Evolutionary conservation across 2,329 filamentous ascomycete genomes (phyloP), one percentile per base, ranked within the genome.

Genomic region (Calycina marina): DNA sequence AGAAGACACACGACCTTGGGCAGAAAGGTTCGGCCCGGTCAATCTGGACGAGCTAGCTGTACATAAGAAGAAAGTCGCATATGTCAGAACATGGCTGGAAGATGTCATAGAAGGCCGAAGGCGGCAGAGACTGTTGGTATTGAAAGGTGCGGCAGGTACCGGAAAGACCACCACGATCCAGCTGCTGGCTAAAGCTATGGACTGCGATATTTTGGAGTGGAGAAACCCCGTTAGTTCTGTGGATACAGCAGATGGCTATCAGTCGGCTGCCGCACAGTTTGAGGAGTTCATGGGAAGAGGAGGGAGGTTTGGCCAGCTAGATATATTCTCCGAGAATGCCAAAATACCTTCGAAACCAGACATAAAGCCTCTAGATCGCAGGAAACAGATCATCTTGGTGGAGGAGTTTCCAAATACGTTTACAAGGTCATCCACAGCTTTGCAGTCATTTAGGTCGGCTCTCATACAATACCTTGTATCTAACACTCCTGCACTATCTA

Each of bases 81-180:
- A 96, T 56, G 86, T 96, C 28, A 71, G 75, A 37, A 65, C 60
- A 37, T 96, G 90, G 86, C 60, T 98, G 18, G 72, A 80, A 26
- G 71, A 77, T 49, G 81, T 84, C 12, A 68, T 84, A 40, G 54
- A 57, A 15, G 80, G 82, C 11, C 61, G 62, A 22, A 57, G 69
- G 54, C 63, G 69, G 38, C 74, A 93, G 61, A 70, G 80, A 38
- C 52, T 94, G 36, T 66, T 94, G 36, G 65, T 98, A 16, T 62
- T 98, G 26, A 93, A 92, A 55, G 90, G 90, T 8, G 75, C 85
- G 18, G 86, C 90, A 25, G 90, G 90, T 13, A 81, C 82, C 18
- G 90, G 84, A 17, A 98, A 98, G 58, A 96, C 90, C 1, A 85
- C 84, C 0, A 93, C 88, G 0, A 51, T 96, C 32, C 69, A 70